A percentile compares a stretch with the other conserved stretches of the same genome.
Evolutionary conservation across 1,284 basidiomycete genomes (phyloP).

Genomic region (Schizophyllum amplum): DNA sequence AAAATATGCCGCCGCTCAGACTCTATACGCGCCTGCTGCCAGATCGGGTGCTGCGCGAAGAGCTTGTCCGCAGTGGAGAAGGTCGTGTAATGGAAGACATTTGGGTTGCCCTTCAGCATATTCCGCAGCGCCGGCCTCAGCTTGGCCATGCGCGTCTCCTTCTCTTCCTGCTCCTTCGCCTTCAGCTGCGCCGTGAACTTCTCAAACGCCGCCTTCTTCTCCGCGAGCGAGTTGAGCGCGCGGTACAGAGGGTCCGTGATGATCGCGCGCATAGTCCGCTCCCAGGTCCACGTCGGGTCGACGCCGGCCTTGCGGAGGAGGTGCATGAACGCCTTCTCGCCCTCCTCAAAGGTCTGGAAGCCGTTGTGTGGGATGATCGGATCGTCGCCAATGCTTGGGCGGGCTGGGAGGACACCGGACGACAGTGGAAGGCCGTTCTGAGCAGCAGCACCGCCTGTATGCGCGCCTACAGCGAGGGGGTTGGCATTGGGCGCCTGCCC

Average conservation of each 20-base stretch:
- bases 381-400: conserved; percentile 78
- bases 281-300: conserved; percentile 94
- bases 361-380: conserved; percentile 83
- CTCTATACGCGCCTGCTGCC: conserved; percentile 79
- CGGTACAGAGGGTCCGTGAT: conserved; percentile 98
- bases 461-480: conserved; percentile 32
- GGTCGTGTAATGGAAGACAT: conserved; percentile 84
- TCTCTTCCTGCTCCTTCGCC: conserved; percentile 71
- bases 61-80: conserved; percentile 80
- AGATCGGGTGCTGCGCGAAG: conserved; percentile 79
- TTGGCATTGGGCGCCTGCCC: conserved; percentile 8
- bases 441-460: conserved; percentile 30
- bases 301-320: conserved; percentile 86
- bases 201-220: conserved; percentile 91
- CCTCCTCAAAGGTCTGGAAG: conserved; percentile 80
- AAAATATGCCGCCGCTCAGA: conserved; percentile 80
- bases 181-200: conserved; percentile 75
- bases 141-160: conserved; percentile 73
- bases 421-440: conserved; percentile 38
- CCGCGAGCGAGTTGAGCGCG: conserved; percentile 85
- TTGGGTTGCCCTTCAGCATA: conserved; percentile 76
- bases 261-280: conserved; percentile 94
- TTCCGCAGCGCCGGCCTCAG: conserved; percentile 77
- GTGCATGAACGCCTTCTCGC: conserved; percentile 90
- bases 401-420: conserved; percentile 54